Conservation (phyloP, 306 rosid genomes). For the Cucurbita ficifolia region DNA sequence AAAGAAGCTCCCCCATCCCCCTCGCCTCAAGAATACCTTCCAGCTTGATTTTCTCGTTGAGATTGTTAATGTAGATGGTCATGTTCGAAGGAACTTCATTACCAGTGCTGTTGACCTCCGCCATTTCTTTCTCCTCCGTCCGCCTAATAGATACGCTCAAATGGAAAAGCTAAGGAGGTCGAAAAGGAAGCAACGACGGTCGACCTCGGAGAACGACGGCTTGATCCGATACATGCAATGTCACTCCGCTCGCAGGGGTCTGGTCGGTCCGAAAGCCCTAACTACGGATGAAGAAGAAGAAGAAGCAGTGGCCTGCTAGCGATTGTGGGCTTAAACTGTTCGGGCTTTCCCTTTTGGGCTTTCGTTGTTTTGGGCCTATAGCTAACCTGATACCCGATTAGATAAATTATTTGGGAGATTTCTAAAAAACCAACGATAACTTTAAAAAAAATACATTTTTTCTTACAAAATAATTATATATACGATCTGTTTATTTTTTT, state of each 20-base stretch:
- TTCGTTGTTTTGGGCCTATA: background rate
- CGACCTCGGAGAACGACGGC: background rate
- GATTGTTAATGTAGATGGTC: slow-evolving; percentile 93
- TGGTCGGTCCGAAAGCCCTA: slow-evolving; percentile 5
- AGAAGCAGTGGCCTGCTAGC: background rate
- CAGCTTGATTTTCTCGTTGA: slow-evolving; percentile 88
- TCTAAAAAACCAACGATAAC: too few species aligned
- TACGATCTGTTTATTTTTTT: too few species aligned
- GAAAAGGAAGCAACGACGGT: background rate
- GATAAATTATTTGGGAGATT: too few species aligned
- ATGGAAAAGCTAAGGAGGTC: background rate
- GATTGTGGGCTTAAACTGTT: background rate
- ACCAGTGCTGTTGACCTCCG: slow-evolving; percentile 34
- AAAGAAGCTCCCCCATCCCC: background rate
- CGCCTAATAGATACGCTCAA: background rate
- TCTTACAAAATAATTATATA: too few species aligned
- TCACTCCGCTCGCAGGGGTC: background rate
- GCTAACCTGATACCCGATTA: too few species aligned
- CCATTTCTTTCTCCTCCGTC: slow-evolving; percentile 22
- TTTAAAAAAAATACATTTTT: too few species aligned
- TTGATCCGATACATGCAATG: background rate
- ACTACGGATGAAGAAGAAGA: background rate
- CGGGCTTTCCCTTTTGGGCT: background rate
- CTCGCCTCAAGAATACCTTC: slow-evolving; percentile 27
- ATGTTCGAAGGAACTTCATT: slow-evolving; percentile 39